These are phyloP conservation scores for Cyclostephanos tholiformis DNA, from an alignment of 108 stramenopile genomes.

Conservation along the genomic window DNA sequence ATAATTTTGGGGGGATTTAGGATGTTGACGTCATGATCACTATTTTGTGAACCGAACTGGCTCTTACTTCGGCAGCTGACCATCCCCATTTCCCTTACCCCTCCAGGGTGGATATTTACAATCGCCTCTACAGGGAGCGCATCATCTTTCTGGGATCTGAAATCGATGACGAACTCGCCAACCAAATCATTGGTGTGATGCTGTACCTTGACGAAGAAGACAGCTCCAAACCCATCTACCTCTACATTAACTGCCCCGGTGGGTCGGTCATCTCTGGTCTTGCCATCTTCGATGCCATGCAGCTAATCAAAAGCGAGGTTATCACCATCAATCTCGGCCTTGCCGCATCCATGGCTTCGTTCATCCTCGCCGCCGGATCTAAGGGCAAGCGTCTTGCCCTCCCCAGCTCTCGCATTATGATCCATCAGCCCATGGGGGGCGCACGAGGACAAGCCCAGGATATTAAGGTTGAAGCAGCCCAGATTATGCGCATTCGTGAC, in stretches of 20 bases:
- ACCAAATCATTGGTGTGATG: constrained; percentile 96
- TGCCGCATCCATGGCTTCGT: constrained; percentile 97
- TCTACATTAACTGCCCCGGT: constrained; percentile 99
- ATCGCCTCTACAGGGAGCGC: constrained; percentile 96
- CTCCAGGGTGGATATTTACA: constrained; percentile 97
- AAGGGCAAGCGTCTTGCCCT: constrained; percentile 93
- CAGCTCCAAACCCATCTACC: constrained; percentile 94
- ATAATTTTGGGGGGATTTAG: not conserved
- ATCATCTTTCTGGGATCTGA: constrained; percentile 98
- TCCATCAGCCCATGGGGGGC: constrained; percentile 99
- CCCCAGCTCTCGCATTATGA: constrained; percentile 97
- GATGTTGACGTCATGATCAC: no score
- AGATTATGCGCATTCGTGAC: constrained; percentile 98
- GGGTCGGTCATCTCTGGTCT: constrained; percentile 97
- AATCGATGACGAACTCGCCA: constrained; percentile 98
- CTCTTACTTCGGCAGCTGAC: not conserved
- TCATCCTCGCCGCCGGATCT: constrained; percentile 95
- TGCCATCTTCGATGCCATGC: constrained; percentile 98
- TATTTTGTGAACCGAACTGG: not conserved
- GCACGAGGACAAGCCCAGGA: constrained; percentile 98
- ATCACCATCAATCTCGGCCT: constrained; percentile 98
- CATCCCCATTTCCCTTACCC: not conserved
- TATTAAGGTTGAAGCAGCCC: constrained; percentile 97
- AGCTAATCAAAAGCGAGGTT: constrained; percentile 94
- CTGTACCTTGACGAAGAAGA: constrained; percentile 97